Base-by-base conservation (phyloP, 1,284 basidiomycete genomes). In the Pseudozyma flocculosa region DNA sequence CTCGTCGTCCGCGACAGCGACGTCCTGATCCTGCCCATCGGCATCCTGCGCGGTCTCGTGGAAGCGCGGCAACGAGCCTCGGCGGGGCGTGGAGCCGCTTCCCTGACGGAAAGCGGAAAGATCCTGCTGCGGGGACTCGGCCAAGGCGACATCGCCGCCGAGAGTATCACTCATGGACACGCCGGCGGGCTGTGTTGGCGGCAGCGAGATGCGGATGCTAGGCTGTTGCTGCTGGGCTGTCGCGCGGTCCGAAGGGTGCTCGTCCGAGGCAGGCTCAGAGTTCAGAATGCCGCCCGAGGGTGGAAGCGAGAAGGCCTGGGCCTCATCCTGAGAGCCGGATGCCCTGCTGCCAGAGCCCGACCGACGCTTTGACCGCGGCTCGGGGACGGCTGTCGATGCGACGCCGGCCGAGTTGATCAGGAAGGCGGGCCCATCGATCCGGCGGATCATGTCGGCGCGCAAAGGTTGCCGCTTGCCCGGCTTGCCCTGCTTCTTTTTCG, bases 371-470 rank as follows among this genome's bases (percentile, higher is more conserved):
- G 14, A 34, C 10, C 4, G 11, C 4, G 23, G 38, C 21, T 66
- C 59, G 2, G 63, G 63, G 3, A 66, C 51, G 23, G 47, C 46
- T n/a, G 61, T 58, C 43, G 59, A 61, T 10, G 48, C 54, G 23
- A 61, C 59, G 17, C 68, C 70, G 15, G 61, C 65, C 19, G 72
- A 72, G 42, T 76, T 76, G 59, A 78, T 68, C 29, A 74, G 67
- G 26, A 76, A 71, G 17, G 76, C 76, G 8, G 76, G 76, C 13
- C 65, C 61, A 29, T 78, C 72, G 34, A 72, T 63, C 15, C 76
- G 59, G n/a, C 67, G 61, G 24, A 78, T 68, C 75, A 77, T 77
- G 51, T 70, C 70, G n/a, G 70, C 67, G 9, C 64, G 67, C n/a
- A 77, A 50, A 5, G 68, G 72, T 18, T 52, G 48, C 32, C 67